phyloP scores from a whole-genome alignment of 2,329 filamentous ascomycete species.

The Metarhizium humberi region DNA sequence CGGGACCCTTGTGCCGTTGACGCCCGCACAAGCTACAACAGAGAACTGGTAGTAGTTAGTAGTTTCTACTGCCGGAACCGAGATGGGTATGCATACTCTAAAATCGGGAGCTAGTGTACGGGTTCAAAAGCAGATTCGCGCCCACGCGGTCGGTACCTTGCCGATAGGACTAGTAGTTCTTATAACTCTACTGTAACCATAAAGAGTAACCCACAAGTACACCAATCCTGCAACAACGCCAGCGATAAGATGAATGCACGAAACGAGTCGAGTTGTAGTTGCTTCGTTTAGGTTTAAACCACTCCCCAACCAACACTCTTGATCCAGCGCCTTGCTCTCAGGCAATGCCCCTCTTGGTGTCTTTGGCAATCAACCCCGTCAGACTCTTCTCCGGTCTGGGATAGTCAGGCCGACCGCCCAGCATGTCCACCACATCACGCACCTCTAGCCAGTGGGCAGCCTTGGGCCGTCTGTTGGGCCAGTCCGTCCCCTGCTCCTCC shows the following conservation, averaged over 20 bases:
- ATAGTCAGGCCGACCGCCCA: slow-evolving; percentile 62
- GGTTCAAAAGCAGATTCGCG: too few relatives aligned
- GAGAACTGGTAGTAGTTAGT: too few relatives aligned
- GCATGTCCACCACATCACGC: slow-evolving; percentile 72
- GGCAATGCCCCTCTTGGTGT: slow-evolving; percentile 45
- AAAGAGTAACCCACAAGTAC: background rate
- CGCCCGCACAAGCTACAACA: too few relatives aligned
- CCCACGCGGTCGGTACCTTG: too few relatives aligned
- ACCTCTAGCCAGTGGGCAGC: slow-evolving; percentile 77
- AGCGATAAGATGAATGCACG: background rate
- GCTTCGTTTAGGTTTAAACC: too few relatives aligned
- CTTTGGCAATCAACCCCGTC: slow-evolving; percentile 46
- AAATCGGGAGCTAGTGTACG: too few relatives aligned
- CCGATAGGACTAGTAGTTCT: background rate
- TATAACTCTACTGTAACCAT: background rate
- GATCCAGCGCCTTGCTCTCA: background rate
- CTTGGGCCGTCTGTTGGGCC: slow-evolving; percentile 79
- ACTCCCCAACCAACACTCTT: background rate
- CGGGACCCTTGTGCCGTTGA: too few relatives aligned
- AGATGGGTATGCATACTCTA: too few relatives aligned
- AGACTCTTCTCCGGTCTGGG: slow-evolving; percentile 39
- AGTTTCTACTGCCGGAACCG: too few relatives aligned
- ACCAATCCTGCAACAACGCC: background rate
- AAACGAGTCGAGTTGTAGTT: background rate
- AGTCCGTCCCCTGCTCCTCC: slow-evolving; percentile 83